Base-by-base conservation (phyloP, 345 rosid genomes). In the Lumnitzera littorea region DNA sequence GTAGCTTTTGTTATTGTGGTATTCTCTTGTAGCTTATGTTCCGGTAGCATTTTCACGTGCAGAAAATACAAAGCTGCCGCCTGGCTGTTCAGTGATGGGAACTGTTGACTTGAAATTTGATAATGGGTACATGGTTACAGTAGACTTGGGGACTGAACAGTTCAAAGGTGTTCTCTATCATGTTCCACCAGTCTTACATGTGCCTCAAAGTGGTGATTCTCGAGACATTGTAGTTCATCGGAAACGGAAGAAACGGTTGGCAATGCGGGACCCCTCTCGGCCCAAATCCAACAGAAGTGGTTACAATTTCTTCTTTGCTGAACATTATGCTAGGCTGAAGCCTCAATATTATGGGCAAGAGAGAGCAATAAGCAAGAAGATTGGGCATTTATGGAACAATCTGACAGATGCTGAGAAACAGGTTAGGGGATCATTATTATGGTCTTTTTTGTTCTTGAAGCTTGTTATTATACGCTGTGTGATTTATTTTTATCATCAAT, bases 81-180 rank as follows among this genome's bases (percentile, higher is more conserved):
- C 62, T 67, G 96, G 98, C 50, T 64, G 66, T 75, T 69, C 76
- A 14, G 83, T 87, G 66, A 57, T 56, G 0, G 98, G 98, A 74
- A 57, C 53, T 36, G 87, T 91, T 61, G 98, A 91, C 61, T 96
- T 82, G 51, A 91, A 91, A 70, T 89, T 91, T 46, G 98, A 91
- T 46, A 72, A 53, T 51, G 96, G 90, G 41, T 88, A 86, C 70
- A 70, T 91, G 55, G 74, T 88, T 54, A 86, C 82, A 2, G 73
- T 86, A 62, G 70, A 68, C 64, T 13, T 81, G 67, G 91, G 88
- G 36, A 48, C 84, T 59, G 62, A 76, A 41, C 73, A 80, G 68
- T 76, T 88, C 16, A 81, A 73, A 72, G 95, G 96, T 61, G 86
- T 88, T 50, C 46, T 88, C 12, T 88, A 81, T 65, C 91, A 78